Conservation (phyloP, 192 early-diverging fungal species). For the Obelidium mucronatum region DNA sequence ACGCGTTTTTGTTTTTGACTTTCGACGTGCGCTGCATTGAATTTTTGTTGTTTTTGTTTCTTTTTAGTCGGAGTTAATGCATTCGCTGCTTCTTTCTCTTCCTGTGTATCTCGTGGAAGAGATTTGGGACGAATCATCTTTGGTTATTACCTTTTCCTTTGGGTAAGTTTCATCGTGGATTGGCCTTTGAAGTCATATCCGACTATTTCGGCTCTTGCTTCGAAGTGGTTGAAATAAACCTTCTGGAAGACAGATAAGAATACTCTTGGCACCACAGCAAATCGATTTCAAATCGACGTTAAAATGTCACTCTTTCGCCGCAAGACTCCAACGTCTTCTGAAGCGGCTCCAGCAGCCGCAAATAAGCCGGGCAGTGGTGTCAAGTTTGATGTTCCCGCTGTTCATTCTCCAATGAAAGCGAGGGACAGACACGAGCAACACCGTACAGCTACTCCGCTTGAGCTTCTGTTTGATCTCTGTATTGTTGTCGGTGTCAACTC, state of each 20-base stretch:
- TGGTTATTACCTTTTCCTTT: no score
- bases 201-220: no score
- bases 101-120: no score
- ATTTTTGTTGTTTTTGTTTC: no score
- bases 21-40: constrained; percentile 10
- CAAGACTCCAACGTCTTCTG: background rate
- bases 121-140: no score
- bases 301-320: background rate
- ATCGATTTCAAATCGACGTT: constrained; percentile 16
- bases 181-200: no score
- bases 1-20: constrained; percentile 98
- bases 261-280: no score
- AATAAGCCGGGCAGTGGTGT: background rate
- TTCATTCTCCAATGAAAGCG: constrained; percentile 3
- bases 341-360: background rate
- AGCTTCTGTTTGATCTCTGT: constrained; percentile 1
- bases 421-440: constrained; percentile 1
- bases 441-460: background rate
- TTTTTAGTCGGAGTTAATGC: no score
- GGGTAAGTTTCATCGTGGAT: no score
- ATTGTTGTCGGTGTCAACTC: background rate
- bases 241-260: no score
- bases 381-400: background rate
- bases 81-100: no score
- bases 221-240: no score